Conservation (phyloP, 805 yeast genomes). For the Monosporozyma servazzii region DNA sequence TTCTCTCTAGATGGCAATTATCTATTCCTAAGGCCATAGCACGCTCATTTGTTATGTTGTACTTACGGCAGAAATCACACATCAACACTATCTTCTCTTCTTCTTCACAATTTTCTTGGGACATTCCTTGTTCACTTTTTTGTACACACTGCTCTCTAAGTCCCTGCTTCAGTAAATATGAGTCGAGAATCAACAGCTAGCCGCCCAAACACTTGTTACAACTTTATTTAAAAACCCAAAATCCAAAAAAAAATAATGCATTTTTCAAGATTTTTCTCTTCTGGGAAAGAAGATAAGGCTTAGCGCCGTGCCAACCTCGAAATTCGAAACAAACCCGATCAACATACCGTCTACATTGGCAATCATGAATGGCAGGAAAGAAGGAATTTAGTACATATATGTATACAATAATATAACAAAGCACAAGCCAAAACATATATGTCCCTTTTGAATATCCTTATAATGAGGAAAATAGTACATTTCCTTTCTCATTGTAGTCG, state of each 20-base stretch:
- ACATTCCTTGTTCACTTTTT: neutral
- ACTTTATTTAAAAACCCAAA: too few relatives aligned
- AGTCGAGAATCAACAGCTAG: neutral
- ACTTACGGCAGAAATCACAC: slow-evolving; percentile 3
- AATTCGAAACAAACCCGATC: neutral
- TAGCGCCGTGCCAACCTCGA: neutral
- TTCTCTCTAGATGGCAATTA: slow-evolving; percentile 5
- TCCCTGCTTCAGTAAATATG: neutral
- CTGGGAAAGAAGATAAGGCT: too few relatives aligned
- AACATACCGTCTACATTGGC: too few relatives aligned
- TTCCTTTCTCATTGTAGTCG: slow-evolving; percentile 2
- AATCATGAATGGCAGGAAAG: too few relatives aligned
- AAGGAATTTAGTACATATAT: neutral
- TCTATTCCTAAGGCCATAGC: slow-evolving; percentile 4
- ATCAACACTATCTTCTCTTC: slow-evolving; percentile 1
- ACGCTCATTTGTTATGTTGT: slow-evolving; percentile 1
- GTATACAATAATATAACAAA: neutral
- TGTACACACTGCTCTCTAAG: neutral
- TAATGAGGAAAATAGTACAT: slow-evolving; percentile 4
- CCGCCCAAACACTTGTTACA: neutral
- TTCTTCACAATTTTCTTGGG: neutral
- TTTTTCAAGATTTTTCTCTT: too few relatives aligned
- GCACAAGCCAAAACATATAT: too few relatives aligned
- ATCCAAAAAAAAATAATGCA: too few relatives aligned
- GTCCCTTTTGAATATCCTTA: neutral